A percentile compares a stretch with the other conserved stretches of the same genome.
These are phyloP conservation scores for Thoreauomyces humboldtii DNA, from an alignment of 192 early-diverging fungal genomes.

Conservation along the genomic window DNA sequence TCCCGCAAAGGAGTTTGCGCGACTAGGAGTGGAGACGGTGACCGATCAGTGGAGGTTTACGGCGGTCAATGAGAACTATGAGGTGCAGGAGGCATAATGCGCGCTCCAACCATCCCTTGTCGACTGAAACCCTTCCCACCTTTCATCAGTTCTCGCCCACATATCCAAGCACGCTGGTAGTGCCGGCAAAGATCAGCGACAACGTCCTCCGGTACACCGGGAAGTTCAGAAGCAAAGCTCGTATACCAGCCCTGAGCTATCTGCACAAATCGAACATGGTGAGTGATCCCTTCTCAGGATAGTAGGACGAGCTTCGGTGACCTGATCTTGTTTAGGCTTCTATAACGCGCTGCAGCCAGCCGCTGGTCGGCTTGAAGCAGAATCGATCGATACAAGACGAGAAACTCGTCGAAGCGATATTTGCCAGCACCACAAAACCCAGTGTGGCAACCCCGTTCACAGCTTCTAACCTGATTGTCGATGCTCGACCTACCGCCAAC, in stretches of 20 bases:
- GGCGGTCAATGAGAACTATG: slow-evolving; percentile 70
- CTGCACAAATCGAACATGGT: slow-evolving; percentile 80
- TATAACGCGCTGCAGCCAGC: slow-evolving; percentile 92
- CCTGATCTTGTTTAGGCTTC: slow-evolving; percentile 50
- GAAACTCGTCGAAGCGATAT: slow-evolving; percentile 90
- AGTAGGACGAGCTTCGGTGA: no score
- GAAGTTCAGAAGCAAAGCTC: slow-evolving; percentile 83
- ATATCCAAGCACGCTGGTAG: slow-evolving; percentile 78
- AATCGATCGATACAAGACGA: slow-evolving; percentile 96
- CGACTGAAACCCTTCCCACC: no score
- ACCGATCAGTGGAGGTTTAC: slow-evolving; percentile 77
- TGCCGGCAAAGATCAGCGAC: slow-evolving; percentile 88
- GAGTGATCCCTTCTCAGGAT: no score
- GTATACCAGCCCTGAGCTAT: slow-evolving; percentile 89
- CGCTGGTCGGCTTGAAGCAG: slow-evolving; percentile 93
- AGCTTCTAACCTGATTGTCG: slow-evolving; percentile 78
- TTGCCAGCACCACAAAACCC: slow-evolving; percentile 52
- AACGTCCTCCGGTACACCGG: slow-evolving; percentile 82
- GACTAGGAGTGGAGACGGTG: slow-evolving; percentile 75
- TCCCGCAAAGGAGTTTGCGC: slow-evolving; percentile 70
- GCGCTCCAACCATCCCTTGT: neutral
- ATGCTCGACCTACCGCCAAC: slow-evolving; percentile 93
- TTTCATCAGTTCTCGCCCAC: slow-evolving; percentile 85
- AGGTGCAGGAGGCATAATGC: slow-evolving; percentile 36
- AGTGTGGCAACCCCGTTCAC: slow-evolving; percentile 15